phyloP scores from a whole-genome alignment of 345 rosid genomes.

The Acer negundo region DNA sequence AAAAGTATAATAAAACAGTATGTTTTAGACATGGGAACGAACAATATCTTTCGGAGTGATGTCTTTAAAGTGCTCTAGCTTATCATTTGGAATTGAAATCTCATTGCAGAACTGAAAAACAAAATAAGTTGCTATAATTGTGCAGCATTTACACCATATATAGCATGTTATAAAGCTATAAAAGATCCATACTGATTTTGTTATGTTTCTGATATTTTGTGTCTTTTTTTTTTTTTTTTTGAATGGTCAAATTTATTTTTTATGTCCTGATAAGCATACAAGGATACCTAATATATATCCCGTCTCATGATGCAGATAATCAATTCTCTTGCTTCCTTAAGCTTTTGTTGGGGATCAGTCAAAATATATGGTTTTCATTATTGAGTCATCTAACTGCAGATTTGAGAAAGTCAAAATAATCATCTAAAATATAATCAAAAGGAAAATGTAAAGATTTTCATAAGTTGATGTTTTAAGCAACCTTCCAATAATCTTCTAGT shows the following conservation, averaged over 20 bases:
- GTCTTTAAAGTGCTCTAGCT: conserved; percentile 70
- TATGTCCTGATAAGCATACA: not conserved
- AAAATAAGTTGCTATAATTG: not conserved
- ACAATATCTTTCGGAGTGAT: conserved; percentile 84
- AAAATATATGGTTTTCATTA: conserved; percentile 68
- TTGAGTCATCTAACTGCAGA: conserved; percentile 81
- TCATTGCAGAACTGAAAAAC: conserved; percentile 83
- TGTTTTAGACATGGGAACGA: conserved; percentile 71
- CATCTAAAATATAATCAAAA: too few relatives aligned
- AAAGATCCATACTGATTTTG: not conserved
- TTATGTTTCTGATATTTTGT: conserved; percentile 50
- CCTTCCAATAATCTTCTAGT: too few relatives aligned
- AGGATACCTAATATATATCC: conserved; percentile 71
- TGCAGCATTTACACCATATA: too few relatives aligned
- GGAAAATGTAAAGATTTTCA: too few relatives aligned
- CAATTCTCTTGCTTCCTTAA: conserved; percentile 75
- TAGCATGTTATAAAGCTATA: not conserved
- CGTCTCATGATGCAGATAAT: conserved; percentile 77
- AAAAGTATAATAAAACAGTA: not conserved
- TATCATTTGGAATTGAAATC: conserved; percentile 87
- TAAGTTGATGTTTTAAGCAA: conserved; percentile 7
- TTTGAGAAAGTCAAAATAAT: conserved; percentile 8
- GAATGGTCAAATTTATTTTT: too few relatives aligned
- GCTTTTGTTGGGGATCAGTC: conserved; percentile 66
- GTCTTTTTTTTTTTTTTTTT: too few relatives aligned